Percentiles rank a stretch among this genome's conserved stretches.
Conservation (phyloP, 1,284 basidiomycete genomes). For the Laetiporus sulphureus region DNA sequence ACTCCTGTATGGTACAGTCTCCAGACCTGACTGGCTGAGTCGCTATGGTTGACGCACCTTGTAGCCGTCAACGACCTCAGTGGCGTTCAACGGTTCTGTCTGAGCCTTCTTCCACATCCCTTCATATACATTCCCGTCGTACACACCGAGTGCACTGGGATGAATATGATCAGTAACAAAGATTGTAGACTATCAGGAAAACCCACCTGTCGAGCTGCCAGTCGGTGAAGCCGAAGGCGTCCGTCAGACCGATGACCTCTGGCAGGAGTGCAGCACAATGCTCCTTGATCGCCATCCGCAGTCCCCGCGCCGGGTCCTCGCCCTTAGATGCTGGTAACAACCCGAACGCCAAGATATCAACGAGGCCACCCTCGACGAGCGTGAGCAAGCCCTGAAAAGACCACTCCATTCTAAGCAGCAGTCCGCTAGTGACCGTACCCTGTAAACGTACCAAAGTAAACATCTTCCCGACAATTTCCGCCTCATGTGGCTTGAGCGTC, state of each 20-base stretch:
- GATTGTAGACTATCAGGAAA: not conserved
- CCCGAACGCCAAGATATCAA: conserved; percentile 52
- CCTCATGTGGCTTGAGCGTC: conserved; percentile 25
- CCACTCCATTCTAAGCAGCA: no score
- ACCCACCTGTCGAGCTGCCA: conserved; percentile 71
- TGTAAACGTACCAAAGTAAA: conserved; percentile 38
- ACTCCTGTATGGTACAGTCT: conserved; percentile 35
- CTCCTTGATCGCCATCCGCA: conserved; percentile 49
- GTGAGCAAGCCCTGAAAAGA: conserved; percentile 54
- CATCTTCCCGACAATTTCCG: conserved; percentile 33
- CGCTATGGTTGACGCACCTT: conserved; percentile 27
- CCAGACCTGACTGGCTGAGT: no score
- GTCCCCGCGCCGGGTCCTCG: conserved; percentile 38
- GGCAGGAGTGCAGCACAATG: conserved; percentile 52
- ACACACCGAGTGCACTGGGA: conserved; percentile 53
- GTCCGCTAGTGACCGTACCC: not conserved
- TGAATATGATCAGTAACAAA: not conserved
- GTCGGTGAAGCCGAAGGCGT: conserved; percentile 73
- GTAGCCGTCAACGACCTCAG: conserved; percentile 46
- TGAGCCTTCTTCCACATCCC: conserved; percentile 60
- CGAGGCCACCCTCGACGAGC: conserved; percentile 45
- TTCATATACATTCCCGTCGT: conserved; percentile 66
- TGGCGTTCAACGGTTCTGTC: conserved; percentile 57
- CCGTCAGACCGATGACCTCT: conserved; percentile 63
- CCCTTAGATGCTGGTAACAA: conserved; percentile 28